Evolutionary conservation across 805 yeast species (phyloP).

Genomic region (Cyberlindnera meyerae): DNA sequence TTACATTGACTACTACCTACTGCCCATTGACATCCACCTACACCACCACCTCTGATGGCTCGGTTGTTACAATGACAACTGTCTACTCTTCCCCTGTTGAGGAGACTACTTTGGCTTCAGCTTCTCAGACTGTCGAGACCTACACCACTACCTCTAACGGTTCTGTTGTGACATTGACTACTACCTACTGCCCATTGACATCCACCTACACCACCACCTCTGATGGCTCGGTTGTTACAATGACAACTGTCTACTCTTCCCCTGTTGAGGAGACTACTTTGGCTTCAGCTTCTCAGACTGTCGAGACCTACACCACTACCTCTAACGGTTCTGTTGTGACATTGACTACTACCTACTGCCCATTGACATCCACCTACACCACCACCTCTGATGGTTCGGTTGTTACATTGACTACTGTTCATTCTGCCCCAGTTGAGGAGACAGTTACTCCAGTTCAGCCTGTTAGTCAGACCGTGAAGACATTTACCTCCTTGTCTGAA

Average conservation of each 20-base stretch:
- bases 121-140: background rate
- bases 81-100: background rate
- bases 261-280: background rate
- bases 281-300: background rate
- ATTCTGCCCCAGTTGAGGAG: too few relatives aligned
- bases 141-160: conserved; percentile 2
- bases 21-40: background rate
- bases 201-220: background rate
- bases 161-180: conserved; percentile 3
- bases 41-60: background rate
- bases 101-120: background rate
- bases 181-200: conserved; percentile 1
- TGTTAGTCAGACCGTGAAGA: background rate
- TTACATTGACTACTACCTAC: background rate
- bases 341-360: too few relatives aligned
- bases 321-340: too few relatives aligned
- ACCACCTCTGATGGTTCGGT: background rate
- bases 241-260: background rate
- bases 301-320: conserved; percentile 1
- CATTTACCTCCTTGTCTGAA: background rate
- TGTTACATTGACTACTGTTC: too few relatives aligned
- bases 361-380: background rate
- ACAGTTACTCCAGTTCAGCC: too few relatives aligned
- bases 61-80: background rate
- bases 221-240: background rate